phyloP scores from a whole-genome alignment of 2,329 filamentous ascomycete species.

The Xylariales sp. region DNA sequence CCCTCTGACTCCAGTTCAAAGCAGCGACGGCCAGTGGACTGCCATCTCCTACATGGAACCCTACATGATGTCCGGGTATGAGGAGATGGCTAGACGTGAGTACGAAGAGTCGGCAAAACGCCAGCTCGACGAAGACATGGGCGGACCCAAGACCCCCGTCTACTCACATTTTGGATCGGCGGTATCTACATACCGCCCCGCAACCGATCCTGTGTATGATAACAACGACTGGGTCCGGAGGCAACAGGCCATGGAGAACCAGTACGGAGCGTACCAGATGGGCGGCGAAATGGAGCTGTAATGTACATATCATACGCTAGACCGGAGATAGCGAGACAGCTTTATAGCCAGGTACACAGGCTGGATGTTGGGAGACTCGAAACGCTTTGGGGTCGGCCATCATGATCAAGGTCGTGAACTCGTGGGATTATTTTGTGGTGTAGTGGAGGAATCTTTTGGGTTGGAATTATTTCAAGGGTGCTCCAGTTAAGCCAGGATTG shows the following conservation, averaged over 20 bases:
- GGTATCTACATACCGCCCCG: slow-evolving; percentile 42
- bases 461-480: too few relatives aligned
- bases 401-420: too few relatives aligned
- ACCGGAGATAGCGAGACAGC: too few relatives aligned
- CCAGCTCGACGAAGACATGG: slow-evolving; percentile 24
- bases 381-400: background rate
- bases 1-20: slow-evolving; percentile 44
- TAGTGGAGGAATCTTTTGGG: too few relatives aligned
- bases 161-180: slow-evolving; percentile 40
- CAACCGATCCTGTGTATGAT: slow-evolving; percentile 68
- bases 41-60: slow-evolving; percentile 59
- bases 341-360: background rate
- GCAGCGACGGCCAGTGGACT: slow-evolving; percentile 49
- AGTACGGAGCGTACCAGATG: slow-evolving; percentile 61
- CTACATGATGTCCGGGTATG: slow-evolving; percentile 82
- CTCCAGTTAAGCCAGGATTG: too few relatives aligned
- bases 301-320: background rate
- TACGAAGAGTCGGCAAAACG: slow-evolving; percentile 47
- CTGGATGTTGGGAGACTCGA: background rate
- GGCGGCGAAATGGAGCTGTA: slow-evolving; percentile 24
- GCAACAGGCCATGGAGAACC: slow-evolving; percentile 60
- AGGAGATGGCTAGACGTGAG: slow-evolving; percentile 61
- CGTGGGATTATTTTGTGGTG: too few relatives aligned
- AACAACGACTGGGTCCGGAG: slow-evolving; percentile 40
- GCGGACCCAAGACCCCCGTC: slow-evolving; percentile 31